Evolutionary conservation across 2,329 filamentous ascomycete genomes (phyloP).

Genomic region (Myriangium duriaei): DNA sequence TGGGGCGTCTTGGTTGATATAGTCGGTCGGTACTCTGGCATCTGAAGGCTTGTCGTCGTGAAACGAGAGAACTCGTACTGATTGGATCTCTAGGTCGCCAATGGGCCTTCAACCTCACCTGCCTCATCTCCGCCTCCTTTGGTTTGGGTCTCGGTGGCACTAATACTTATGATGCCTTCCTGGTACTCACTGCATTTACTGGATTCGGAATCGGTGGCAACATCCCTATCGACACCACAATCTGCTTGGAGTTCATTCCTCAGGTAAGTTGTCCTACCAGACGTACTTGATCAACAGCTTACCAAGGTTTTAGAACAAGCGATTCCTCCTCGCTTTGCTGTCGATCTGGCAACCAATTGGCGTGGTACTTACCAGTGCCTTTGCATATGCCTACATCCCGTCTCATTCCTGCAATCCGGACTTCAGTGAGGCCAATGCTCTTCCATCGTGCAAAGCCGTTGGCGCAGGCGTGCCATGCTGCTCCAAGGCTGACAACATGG

Average conservation of each 20-base stretch:
- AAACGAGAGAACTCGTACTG: too few species aligned
- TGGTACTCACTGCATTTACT: slow-evolving; percentile 42
- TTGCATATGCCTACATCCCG: slow-evolving; percentile 43
- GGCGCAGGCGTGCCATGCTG: slow-evolving; percentile 26
- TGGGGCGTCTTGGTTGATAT: slow-evolving; percentile 46
- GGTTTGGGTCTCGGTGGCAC: slow-evolving; percentile 40
- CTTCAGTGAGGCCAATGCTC: slow-evolving; percentile 30
- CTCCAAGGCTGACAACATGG: slow-evolving; percentile 27
- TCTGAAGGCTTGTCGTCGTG: too few species aligned
- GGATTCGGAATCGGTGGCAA: slow-evolving; percentile 39
- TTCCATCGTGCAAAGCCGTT: slow-evolving; percentile 32
- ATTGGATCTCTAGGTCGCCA: slow-evolving; percentile 29
- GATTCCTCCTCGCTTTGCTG: slow-evolving; percentile 40
- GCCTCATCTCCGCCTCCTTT: slow-evolving; percentile 42
- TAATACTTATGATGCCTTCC: slow-evolving; percentile 38
- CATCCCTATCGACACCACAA: slow-evolving; percentile 44
- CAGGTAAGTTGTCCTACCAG: slow-evolving; percentile 14
- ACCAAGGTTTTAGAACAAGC: slow-evolving; percentile 28
- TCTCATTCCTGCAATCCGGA: slow-evolving; percentile 39
- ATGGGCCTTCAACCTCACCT: slow-evolving; percentile 48
- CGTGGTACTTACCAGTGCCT: slow-evolving; percentile 38
- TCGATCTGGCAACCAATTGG: slow-evolving; percentile 46
- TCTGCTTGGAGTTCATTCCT: slow-evolving; percentile 44
- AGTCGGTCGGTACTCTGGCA: slow-evolving; percentile 24
- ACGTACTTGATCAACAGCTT: slow-evolving; percentile 8